These are phyloP conservation scores for Diplocarpon rosae DNA, from an alignment of 2,329 filamentous ascomycete species.

Conservation along the genomic window DNA sequence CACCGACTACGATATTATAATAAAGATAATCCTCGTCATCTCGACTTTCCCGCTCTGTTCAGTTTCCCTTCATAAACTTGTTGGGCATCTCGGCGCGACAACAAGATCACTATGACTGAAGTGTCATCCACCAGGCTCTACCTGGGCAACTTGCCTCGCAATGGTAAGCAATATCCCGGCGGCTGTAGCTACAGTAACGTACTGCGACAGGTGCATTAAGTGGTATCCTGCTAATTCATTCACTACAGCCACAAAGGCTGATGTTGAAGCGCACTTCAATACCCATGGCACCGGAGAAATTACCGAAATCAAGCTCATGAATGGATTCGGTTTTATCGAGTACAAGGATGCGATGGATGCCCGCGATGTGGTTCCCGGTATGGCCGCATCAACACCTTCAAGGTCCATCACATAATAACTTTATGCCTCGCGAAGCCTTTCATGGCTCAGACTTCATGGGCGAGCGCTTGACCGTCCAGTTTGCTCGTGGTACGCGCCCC, in stretches of 20 bases:
- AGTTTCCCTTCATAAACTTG: not conserved
- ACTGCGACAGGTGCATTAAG: not conserved
- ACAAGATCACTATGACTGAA: constrained; percentile 50
- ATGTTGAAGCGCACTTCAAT: constrained; percentile 91
- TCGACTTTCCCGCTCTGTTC: not conserved
- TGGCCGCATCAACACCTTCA: constrained; percentile 28
- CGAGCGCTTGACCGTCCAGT: constrained; percentile 94
- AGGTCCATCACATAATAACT: constrained; percentile 16
- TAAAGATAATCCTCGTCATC: not conserved
- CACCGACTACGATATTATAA: too few relatives aligned
- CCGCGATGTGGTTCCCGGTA: constrained; percentile 95
- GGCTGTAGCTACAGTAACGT: not conserved
- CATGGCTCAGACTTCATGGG: constrained; percentile 98
- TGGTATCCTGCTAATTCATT: constrained; percentile 11
- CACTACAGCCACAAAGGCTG: constrained; percentile 76
- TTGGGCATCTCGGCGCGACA: constrained; percentile 1
- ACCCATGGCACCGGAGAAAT: constrained; percentile 95
- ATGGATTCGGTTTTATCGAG: constrained; percentile 98
- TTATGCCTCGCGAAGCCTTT: constrained; percentile 33
- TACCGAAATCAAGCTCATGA: constrained; percentile 99
- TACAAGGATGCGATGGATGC: constrained; percentile 98
- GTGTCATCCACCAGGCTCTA: constrained; percentile 94
- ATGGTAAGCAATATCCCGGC: constrained; percentile 53
- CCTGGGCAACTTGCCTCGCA: constrained; percentile 92
- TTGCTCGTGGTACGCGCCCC: constrained; percentile 76